These are phyloP conservation scores for Coriolopsis trogii DNA, from an alignment of 1,284 basidiomycete species.

Conservation along the genomic window DNA sequence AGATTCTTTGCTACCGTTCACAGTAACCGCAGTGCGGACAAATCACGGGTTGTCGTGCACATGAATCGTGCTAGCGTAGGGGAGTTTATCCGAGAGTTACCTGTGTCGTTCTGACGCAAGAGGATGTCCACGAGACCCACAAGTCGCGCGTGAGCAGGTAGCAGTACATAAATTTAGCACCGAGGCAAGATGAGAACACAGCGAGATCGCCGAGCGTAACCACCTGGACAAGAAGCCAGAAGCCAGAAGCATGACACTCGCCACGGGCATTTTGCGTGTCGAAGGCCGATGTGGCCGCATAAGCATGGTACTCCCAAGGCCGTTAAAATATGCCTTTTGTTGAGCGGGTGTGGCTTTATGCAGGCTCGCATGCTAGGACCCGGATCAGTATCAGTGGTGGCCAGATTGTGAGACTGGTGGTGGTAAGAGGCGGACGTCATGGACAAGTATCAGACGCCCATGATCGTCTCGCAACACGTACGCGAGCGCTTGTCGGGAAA, in stretches of 20 bases:
- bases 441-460: too few species aligned
- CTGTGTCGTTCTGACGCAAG: not conserved
- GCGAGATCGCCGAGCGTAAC: constrained; percentile 9
- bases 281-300: too few species aligned
- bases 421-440: too few species aligned
- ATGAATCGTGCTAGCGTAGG: constrained; percentile 5
- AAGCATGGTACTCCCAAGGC: too few species aligned
- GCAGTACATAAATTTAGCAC: not conserved
- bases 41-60: constrained; percentile 7
- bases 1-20: not conserved
- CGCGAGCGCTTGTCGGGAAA: too few species aligned
- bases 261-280: too few species aligned
- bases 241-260: not conserved
- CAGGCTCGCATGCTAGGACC: too few species aligned
- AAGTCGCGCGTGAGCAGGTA: constrained; percentile 13
- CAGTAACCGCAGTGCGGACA: constrained; percentile 14
- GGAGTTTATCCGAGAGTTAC: constrained; percentile 15
- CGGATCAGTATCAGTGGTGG: too few species aligned
- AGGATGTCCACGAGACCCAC: not conserved
- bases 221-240: not conserved
- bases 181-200: not conserved
- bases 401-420: too few species aligned
- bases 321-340: too few species aligned
- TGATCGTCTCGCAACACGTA: too few species aligned
- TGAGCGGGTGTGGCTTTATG: too few species aligned